Conservation (phyloP, 2,329 filamentous ascomycete genomes). For the Penicillium glabrum region DNA sequence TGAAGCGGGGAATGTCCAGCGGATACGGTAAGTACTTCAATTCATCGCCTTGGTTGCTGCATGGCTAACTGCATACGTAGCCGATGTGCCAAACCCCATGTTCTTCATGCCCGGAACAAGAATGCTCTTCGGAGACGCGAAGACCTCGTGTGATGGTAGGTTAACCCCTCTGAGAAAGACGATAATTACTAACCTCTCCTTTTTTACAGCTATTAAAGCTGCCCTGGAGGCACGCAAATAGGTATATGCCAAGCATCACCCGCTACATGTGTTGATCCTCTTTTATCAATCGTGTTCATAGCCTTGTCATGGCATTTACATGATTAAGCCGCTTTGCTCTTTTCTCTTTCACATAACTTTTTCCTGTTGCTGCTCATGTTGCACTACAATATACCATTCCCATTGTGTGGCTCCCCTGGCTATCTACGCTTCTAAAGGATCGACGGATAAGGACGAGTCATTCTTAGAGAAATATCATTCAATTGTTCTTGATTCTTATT, state of each 20-base stretch:
- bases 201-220: conserved; percentile 43
- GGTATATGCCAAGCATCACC: not conserved
- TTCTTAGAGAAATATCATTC: not conserved
- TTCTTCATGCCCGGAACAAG: conserved; percentile 86
- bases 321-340: not conserved
- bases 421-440: not conserved
- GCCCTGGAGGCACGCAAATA: conserved; percentile 35
- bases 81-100: conserved; percentile 90
- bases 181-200: not conserved
- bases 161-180: conserved; percentile 1
- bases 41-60: not conserved
- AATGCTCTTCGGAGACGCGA: conserved; percentile 92
- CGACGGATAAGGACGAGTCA: not conserved
- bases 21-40: conserved; percentile 67
- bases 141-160: conserved; percentile 75
- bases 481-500: not conserved
- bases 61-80: conserved; percentile 42
- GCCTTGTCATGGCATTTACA: not conserved
- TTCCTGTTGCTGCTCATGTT: not conserved
- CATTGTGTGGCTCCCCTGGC: not conserved
- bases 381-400: not conserved
- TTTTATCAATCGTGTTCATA: not conserved
- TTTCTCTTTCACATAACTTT: not conserved
- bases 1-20: conserved; percentile 88
- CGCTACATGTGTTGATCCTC: not conserved